These are phyloP conservation scores for Pholiota conissans DNA, from an alignment of 768 basidiomycete species.

Conservation along the genomic window DNA sequence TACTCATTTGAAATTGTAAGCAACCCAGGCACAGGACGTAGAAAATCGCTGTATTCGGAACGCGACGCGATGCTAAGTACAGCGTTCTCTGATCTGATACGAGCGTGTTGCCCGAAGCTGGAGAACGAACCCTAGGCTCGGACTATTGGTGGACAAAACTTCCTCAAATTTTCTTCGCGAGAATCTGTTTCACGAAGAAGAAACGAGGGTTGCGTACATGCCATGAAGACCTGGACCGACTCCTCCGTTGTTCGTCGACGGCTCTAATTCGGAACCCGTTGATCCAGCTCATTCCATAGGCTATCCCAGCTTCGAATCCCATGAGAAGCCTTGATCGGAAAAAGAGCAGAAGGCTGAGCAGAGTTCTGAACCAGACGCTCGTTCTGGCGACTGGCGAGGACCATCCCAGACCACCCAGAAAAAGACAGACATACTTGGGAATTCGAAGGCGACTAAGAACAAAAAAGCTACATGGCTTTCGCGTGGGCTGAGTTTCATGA, in stretches of 20 bases:
- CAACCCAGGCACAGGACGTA: too few species aligned
- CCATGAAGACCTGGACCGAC: not conserved
- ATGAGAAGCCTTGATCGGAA: constrained; percentile 5
- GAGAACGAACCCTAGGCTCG: too few species aligned
- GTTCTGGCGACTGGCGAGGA: too few species aligned
- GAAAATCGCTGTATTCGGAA: not conserved
- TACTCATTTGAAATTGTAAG: too few species aligned
- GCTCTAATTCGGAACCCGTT: not conserved
- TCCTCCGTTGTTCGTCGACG: not conserved
- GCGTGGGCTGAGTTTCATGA: not conserved
- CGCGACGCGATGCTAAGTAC: too few species aligned
- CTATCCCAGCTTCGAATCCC: not conserved
- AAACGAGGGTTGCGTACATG: not conserved
- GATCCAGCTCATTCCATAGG: not conserved
- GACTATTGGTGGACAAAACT: too few species aligned
- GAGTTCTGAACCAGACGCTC: not conserved
- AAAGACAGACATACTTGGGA: not conserved
- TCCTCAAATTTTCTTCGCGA: too few species aligned
- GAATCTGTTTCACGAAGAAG: too few species aligned
- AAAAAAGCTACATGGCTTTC: not conserved
- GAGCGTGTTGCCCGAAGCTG: too few species aligned
- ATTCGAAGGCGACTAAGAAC: too few species aligned
- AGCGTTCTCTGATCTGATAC: too few species aligned
- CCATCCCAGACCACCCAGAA: too few species aligned
- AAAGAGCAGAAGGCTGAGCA: not conserved